phyloP scores from a whole-genome alignment of 805 yeast genomes.

The Pichia phayaonensis region DNA sequence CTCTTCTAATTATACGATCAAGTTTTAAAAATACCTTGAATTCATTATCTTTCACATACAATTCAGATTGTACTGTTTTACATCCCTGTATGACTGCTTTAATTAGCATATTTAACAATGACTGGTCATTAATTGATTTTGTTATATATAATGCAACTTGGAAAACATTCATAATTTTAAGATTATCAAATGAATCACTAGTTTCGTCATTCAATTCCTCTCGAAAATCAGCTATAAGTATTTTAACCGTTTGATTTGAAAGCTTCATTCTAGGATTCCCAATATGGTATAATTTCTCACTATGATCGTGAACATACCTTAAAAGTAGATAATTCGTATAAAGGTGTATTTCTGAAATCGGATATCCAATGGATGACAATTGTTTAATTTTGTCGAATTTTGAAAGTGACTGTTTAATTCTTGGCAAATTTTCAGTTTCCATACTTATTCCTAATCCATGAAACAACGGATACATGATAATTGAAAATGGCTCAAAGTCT shows the following conservation, averaged over 20 bases:
- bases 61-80: background rate
- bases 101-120: background rate
- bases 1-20: background rate
- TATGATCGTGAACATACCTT: background rate
- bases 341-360: background rate
- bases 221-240: background rate
- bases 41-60: background rate
- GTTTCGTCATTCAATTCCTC: background rate
- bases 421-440: background rate
- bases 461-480: background rate
- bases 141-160: background rate
- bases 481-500: background rate
- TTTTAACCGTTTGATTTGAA: background rate
- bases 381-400: background rate
- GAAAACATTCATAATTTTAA: background rate
- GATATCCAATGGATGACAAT: background rate
- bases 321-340: background rate
- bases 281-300: constrained; percentile 1
- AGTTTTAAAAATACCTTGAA: background rate
- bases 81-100: background rate
- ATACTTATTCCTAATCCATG: background rate
- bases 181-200: background rate
- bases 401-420: background rate
- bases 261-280: background rate
- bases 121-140: background rate